Evolutionary conservation across 306 rosid genomes (phyloP).

Genomic region (Pueraria montana): DNA sequence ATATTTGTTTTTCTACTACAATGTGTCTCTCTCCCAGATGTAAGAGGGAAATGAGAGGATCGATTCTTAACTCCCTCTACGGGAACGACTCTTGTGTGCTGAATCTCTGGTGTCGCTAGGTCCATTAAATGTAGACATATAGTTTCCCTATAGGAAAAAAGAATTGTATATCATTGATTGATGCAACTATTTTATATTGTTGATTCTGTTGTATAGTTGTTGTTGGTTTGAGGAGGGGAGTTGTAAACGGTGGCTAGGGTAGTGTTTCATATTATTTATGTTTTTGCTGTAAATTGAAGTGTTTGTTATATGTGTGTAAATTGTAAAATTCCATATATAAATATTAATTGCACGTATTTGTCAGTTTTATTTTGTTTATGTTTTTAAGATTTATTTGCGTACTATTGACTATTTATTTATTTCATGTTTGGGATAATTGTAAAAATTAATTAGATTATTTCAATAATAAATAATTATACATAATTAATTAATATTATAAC

Average conservation of each 20-base stretch:
- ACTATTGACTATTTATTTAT: background rate
- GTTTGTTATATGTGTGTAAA: conserved; percentile 1
- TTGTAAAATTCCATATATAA: background rate
- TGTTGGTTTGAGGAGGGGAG: conserved; percentile 6
- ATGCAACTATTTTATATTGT: conserved; percentile 6
- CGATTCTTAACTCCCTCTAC: background rate
- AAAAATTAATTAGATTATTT: no score
- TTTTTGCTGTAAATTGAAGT: background rate
- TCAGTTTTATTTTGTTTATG: background rate
- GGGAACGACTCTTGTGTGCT: background rate
- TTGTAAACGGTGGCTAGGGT: conserved; percentile 4
- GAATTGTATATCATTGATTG: conserved; percentile 37
- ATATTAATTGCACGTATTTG: background rate
- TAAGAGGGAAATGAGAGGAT: background rate
- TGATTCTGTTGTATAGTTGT: background rate
- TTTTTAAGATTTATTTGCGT: background rate
- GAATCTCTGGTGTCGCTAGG: background rate
- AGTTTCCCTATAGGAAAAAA: background rate
- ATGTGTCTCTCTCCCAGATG: background rate
- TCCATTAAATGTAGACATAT: background rate
- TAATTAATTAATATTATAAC: no score
- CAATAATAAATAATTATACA: no score
- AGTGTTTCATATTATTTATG: background rate
- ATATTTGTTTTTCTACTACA: no score
- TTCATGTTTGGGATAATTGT: no score